Percentiles rank a stretch among this genome's conserved stretches.
phyloP scores from a whole-genome alignment of 805 yeast genomes.

The Tetrapisispora iriomotensis region DNA sequence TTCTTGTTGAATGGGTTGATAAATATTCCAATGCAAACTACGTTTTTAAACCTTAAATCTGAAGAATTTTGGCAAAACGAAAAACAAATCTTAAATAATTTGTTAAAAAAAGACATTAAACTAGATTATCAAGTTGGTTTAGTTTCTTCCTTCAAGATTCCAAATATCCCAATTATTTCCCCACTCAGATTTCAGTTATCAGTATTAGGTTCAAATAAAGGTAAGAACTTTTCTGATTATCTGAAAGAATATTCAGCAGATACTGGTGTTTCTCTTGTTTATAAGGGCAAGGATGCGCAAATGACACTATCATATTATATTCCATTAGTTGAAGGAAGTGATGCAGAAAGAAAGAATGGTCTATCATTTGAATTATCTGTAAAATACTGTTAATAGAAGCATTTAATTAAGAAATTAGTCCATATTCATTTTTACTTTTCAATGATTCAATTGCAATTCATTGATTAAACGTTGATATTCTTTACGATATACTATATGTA shows the following conservation, averaged over 20 bases:
- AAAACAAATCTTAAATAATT: not conserved
- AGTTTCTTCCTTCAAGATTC: slow-evolving; percentile 44
- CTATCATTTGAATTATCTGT: not conserved
- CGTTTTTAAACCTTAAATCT: not conserved
- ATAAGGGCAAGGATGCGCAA: slow-evolving; percentile 42
- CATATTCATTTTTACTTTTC: not conserved
- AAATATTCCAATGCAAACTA: not conserved
- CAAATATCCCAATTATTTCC: slow-evolving; percentile 34
- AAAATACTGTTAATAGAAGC: not conserved
- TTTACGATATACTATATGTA: not conserved
- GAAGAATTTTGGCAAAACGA: not conserved
- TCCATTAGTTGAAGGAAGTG: slow-evolving; percentile 32
- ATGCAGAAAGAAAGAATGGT: not conserved
- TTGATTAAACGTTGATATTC: not conserved
- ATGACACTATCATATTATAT: slow-evolving; percentile 46
- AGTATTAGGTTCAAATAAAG: slow-evolving; percentile 45
- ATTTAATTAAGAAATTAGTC: not conserved
- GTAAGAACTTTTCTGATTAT: slow-evolving; percentile 11
- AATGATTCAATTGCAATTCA: not conserved
- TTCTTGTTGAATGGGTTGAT: not conserved
- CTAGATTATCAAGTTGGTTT: slow-evolving; percentile 37
- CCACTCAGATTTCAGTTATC: slow-evolving; percentile 58
- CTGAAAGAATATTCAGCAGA: slow-evolving; percentile 31
- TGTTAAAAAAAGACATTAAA: not conserved
- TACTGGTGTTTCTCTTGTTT: slow-evolving; percentile 44